Evolutionary conservation across 805 yeast genomes (phyloP).

Genomic region (Debaryomyces prosopidis): DNA sequence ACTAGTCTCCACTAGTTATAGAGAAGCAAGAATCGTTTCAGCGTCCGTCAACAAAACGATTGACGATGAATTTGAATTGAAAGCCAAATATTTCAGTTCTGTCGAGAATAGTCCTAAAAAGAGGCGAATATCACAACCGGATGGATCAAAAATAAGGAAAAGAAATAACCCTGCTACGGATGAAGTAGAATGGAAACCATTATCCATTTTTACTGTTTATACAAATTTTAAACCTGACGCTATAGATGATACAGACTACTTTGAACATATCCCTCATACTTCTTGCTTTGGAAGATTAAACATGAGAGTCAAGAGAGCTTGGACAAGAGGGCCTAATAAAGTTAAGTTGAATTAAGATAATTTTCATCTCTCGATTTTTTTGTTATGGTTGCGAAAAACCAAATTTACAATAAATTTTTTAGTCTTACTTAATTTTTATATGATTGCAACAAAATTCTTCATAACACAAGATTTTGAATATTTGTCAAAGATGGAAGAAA

Average conservation of each 20-base stretch:
- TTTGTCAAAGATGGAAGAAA: too few relatives aligned
- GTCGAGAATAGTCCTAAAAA: constrained; percentile 1
- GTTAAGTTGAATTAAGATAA: constrained; percentile 1
- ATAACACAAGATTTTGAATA: too few relatives aligned
- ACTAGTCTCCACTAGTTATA: not conserved
- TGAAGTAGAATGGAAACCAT: constrained; percentile 29
- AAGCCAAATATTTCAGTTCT: constrained; percentile 10
- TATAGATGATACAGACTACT: constrained; percentile 29
- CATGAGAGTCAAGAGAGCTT: constrained; percentile 40
- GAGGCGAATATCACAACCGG: not conserved
- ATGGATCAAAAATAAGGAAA: constrained; percentile 5
- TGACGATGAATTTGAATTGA: constrained; percentile 13
- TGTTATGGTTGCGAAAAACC: too few relatives aligned
- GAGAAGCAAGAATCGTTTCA: not conserved
- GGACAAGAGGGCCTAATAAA: constrained; percentile 29
- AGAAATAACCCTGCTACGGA: constrained; percentile 13
- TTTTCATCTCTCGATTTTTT: too few relatives aligned
- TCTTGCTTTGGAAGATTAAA: constrained; percentile 42
- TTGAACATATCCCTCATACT: constrained; percentile 24
- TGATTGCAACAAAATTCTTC: too few relatives aligned
- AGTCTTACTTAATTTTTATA: too few relatives aligned
- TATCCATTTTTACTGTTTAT: constrained; percentile 32
- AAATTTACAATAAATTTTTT: too few relatives aligned
- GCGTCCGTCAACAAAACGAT: constrained; percentile 12
- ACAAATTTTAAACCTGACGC: constrained; percentile 29